phyloP scores from a whole-genome alignment of 2,329 filamentous ascomycete genomes.

The Talaromyces amestolkiae region DNA sequence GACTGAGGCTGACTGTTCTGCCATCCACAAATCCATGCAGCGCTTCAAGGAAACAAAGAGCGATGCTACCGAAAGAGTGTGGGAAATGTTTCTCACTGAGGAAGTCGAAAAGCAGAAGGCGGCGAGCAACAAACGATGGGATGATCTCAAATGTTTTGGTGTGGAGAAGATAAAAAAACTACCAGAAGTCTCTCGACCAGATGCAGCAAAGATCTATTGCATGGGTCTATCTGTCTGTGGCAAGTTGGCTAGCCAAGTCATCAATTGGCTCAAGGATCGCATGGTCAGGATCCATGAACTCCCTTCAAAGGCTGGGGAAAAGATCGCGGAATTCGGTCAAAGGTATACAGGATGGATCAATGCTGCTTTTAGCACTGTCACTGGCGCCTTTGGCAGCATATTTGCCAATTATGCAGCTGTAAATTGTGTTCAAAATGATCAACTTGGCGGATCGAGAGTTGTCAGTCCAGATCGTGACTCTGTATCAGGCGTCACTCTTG shows the following conservation, averaged over 20 bases:
- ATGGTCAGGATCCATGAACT: too few species aligned
- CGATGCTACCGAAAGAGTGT: neutral
- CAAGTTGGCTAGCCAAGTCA: neutral
- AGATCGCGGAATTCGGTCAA: too few species aligned
- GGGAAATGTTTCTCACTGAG: neutral
- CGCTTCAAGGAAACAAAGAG: neutral
- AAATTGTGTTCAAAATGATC: too few species aligned
- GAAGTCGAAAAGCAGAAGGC: neutral
- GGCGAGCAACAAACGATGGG: neutral
- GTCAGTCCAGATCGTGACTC: too few species aligned
- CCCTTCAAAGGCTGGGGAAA: too few species aligned
- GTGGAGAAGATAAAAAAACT: neutral
- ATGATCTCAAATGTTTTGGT: neutral
- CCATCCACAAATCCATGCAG: neutral
- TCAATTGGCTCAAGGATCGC: too few species aligned
- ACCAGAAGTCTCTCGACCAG: neutral
- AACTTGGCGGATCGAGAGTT: too few species aligned
- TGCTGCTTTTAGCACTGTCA: too few species aligned
- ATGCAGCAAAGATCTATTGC: neutral
- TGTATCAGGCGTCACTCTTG: too few species aligned
- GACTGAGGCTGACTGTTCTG: neutral
- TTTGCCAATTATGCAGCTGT: too few species aligned
- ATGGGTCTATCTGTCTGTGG: too few species aligned
- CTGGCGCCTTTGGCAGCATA: accelerated
- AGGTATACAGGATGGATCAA: too few species aligned